Conservation (phyloP, 306 rosid species). For the Trifolium fragiferum region DNA sequence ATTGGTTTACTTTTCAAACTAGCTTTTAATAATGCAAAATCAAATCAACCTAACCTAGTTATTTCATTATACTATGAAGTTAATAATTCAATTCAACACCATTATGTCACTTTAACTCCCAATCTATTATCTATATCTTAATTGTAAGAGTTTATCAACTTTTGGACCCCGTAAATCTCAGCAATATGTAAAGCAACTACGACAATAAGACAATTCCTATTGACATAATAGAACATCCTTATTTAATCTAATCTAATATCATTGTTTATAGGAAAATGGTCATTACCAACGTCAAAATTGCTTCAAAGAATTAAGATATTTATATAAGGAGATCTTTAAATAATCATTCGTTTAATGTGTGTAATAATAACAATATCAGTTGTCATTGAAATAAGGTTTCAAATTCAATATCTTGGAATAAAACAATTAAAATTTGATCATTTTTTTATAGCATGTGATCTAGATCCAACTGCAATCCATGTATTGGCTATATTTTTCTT, state of each 20-base stretch:
- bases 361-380: no score
- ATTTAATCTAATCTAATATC: no score
- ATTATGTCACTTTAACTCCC: neutral
- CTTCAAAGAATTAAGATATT: neutral
- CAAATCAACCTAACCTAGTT: neutral
- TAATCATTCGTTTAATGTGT: no score
- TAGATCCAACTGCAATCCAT: no score
- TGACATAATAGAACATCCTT: neutral
- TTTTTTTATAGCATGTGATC: no score
- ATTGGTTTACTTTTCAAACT: slow-evolving; percentile 22
- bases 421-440: no score
- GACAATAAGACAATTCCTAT: neutral
- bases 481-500: no score
- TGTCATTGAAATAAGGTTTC: no score
- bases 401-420: no score
- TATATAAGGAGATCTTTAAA: no score
- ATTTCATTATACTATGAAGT: no score
- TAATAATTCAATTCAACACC: slow-evolving; percentile 16
- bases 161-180: neutral
- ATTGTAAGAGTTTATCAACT: slow-evolving; percentile 17
- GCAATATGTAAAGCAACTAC: neutral
- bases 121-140: neutral
- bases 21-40: neutral
- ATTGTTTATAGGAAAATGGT: no score
- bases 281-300: neutral